Percentiles rank a stretch among this genome's conserved stretches.
Conservation (phyloP, 176 grass and related monocot species). For the Oryza officinalis region DNA sequence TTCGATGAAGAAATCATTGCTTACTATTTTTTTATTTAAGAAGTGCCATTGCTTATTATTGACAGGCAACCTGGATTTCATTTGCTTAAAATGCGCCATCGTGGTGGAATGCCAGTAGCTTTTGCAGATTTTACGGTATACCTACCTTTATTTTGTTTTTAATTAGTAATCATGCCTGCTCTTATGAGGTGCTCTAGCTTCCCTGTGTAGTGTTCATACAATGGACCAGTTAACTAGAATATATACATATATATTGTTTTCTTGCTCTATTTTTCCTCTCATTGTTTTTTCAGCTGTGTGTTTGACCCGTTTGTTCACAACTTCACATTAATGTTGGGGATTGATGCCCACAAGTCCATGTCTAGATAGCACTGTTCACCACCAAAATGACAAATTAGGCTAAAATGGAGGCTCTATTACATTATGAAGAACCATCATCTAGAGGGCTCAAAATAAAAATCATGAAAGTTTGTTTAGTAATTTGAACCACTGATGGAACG, state of each 20-base stretch:
- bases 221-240: neutral
- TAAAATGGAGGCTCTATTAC: neutral
- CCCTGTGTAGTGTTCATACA: neutral
- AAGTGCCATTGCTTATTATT: slow-evolving; percentile 14
- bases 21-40: slow-evolving; percentile 13
- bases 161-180: neutral
- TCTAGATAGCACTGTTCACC: neutral
- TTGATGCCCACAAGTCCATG: too few species aligned
- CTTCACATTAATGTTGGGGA: neutral
- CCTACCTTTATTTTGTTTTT: slow-evolving; percentile 27
- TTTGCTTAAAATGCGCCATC: slow-evolving; percentile 77
- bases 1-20: neutral
- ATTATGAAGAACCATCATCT: neutral
- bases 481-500: neutral
- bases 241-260: neutral
- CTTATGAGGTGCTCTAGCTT: slow-evolving; percentile 2
- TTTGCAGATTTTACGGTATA: slow-evolving; percentile 96
- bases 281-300: neutral
- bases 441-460: neutral
- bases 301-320: neutral
- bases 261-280: neutral
- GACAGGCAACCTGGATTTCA: slow-evolving; percentile 80
- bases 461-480: slow-evolving; percentile 1
- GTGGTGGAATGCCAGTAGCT: slow-evolving; percentile 80
- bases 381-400: neutral